Conservation (phyloP, 1,284 basidiomycete species). For the Microbotryomycetes sp. region DNA sequence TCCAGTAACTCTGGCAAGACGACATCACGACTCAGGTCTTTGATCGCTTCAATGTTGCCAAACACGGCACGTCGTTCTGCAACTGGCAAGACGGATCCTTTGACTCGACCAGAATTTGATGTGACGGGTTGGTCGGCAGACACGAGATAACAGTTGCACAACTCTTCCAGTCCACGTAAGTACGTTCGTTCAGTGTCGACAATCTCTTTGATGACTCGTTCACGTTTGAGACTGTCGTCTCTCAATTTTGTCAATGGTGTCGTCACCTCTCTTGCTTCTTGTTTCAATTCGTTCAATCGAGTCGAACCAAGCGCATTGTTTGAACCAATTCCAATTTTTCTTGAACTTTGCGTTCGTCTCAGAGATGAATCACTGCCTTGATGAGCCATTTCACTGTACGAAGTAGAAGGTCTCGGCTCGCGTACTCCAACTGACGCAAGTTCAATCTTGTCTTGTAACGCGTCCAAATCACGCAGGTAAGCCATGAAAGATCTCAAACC, state of each 20-base stretch:
- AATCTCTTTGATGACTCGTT: slow-evolving; percentile 42
- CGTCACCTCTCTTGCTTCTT: neutral
- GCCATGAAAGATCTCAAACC: slow-evolving; percentile 85
- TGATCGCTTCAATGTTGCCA: slow-evolving; percentile 79
- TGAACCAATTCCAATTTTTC: neutral
- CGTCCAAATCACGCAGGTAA: slow-evolving; percentile 90
- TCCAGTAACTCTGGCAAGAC: slow-evolving; percentile 82
- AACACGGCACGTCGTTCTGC: slow-evolving; percentile 88
- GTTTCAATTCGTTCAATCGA: neutral
- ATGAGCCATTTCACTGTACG: neutral
- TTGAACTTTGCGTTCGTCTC: slow-evolving; percentile 19
- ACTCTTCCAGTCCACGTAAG: slow-evolving; percentile 82
- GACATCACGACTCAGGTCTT: slow-evolving; percentile 84
- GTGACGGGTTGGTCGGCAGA: slow-evolving; percentile 64
- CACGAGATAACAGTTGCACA: slow-evolving; percentile 91
- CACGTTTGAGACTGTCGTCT: slow-evolving; percentile 40
- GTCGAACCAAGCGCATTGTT: neutral
- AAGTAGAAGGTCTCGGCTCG: neutral
- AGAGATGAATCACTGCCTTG: neutral
- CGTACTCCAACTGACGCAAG: neutral
- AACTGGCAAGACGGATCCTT: slow-evolving; percentile 76
- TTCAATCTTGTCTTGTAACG: slow-evolving; percentile 49
- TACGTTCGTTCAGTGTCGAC: slow-evolving; percentile 88
- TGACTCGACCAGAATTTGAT: slow-evolving; percentile 49
- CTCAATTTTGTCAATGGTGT: slow-evolving; percentile 25